Evolutionary conservation across 202 grass and related monocot species (phyloP), one percentile per base, ranked within the genome.

Genomic region (Brachypodium distachyon): DNA sequence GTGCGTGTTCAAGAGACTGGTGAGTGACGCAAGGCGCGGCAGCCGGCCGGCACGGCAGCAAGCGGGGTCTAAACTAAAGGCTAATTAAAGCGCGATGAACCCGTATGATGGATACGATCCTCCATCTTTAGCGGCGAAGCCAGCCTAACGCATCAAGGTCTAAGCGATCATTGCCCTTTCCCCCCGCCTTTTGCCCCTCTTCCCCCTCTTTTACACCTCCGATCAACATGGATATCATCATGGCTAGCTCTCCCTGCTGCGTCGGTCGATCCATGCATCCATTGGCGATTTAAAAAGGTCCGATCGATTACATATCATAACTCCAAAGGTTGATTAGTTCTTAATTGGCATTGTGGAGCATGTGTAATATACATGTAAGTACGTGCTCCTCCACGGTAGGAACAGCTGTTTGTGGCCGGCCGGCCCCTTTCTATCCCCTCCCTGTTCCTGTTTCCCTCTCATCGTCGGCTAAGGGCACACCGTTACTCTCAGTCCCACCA

Each of bases 81-180:
- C 80, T 74, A n/a, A n/a, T n/a, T n/a, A 68, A 74, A 61, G 62
- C 11, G 6, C 51, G 42, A 69, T 0, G 41, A 36, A 25, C 17
- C 18, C 5, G 21, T 56, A 79, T 83, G 42, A 79, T 79, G 64
- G 64, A 68, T 68, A 26, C 16, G 86, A 61, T 79, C 55, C 47
- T 71, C 41, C 0, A 68, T 31, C 65, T 58, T 63, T 53, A 80
- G 81, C 74, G 50, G 7, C 70, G 23, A 58, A 55, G 70, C 39
- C 27, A 73, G 51, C 62, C 33, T 46, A 70, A 73, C 37, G 64
- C 50, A 38, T 52, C 68, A 5, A 83, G 85, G 68, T 61, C 42
- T 6, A 46, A 32, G 70, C 21, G 76, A 88, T 80, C 86, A 84
- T 76, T 81, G 70, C 63, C 32, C 38, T 47, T 88, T 88, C 79